Percentiles rank a stretch among this genome's conserved stretches.
Evolutionary conservation across 2,329 filamentous ascomycete species (phyloP).

Genomic region (Sporothrix phasma): DNA sequence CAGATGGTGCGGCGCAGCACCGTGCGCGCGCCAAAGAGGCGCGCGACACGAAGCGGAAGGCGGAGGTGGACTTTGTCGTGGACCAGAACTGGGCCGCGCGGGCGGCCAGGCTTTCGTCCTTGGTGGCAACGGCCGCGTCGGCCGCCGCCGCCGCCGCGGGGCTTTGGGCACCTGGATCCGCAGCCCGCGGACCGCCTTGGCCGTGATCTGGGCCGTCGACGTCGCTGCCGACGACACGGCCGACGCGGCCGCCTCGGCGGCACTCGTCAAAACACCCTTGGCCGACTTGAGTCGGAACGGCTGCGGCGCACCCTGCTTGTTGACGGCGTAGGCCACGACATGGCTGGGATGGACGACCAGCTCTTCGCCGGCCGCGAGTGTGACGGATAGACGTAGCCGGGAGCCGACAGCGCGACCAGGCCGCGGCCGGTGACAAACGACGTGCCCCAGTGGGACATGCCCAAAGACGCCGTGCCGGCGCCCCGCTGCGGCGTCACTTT

Average conservation of each 20-base stretch:
- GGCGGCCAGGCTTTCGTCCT: conserved; percentile 44
- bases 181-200: conserved; percentile 29
- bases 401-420: conserved; percentile 71
- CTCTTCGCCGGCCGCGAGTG: conserved; percentile 71
- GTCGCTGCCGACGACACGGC: conserved; percentile 8
- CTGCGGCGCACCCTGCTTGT: conserved; percentile 54
- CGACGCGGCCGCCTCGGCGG: conserved; percentile 27
- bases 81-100: conserved; percentile 49
- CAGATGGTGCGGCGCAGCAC: conserved; percentile 74
- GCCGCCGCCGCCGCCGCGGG: background rate
- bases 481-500: conserved; percentile 59
- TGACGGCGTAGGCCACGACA: conserved; percentile 80
- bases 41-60: conserved; percentile 61
- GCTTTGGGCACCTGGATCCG: conserved; percentile 66
- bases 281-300: conserved; percentile 62
- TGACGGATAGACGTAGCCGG: conserved; percentile 85
- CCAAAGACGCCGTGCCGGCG: conserved; percentile 39
- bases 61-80: conserved; percentile 58
- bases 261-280: conserved; percentile 1
- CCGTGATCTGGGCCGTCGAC: conserved; percentile 10
- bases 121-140: background rate
- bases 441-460: conserved; percentile 82
- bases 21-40: conserved; percentile 62
- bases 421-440: conserved; percentile 82
- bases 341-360: conserved; percentile 87